Percentiles rank a stretch among this genome's conserved stretches.
phyloP scores from a whole-genome alignment of 208 protist genomes.

The Herpetomonas tarakana region DNA sequence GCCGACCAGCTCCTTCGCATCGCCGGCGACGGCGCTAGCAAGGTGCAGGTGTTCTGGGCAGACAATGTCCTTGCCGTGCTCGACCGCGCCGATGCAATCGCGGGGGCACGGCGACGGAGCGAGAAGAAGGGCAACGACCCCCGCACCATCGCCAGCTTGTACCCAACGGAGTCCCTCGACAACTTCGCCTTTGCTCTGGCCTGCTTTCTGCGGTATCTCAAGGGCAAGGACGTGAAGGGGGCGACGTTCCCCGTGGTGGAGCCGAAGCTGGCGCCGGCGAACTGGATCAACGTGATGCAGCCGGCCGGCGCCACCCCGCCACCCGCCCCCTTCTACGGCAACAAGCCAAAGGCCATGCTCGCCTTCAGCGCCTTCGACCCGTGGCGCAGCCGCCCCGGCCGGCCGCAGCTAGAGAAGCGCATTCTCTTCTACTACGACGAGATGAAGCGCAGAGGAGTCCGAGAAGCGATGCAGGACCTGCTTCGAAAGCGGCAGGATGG shows the following conservation, averaged over 20 bases:
- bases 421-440: background rate
- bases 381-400: constrained; percentile 12
- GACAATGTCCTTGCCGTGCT: constrained; percentile 22
- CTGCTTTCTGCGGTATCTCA: constrained; percentile 28
- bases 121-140: background rate
- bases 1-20: constrained; percentile 35
- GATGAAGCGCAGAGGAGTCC: background rate
- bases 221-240: constrained; percentile 28
- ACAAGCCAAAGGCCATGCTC: constrained; percentile 14
- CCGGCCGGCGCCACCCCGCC: background rate
- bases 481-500: too few species aligned
- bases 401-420: background rate
- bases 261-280: constrained; percentile 19
- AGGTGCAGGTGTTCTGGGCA: constrained; percentile 38
- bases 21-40: constrained; percentile 38
- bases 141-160: background rate
- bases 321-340: constrained; percentile 1
- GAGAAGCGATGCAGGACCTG: background rate
- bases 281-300: constrained; percentile 20
- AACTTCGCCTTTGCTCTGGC: constrained; percentile 32
- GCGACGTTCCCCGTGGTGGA: constrained; percentile 23
- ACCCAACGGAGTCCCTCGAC: constrained; percentile 1
- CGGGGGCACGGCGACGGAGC: too few species aligned
- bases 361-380: constrained; percentile 34
- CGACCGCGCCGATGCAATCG: constrained; percentile 1